A percentile compares a stretch with the other conserved stretches of the same genome.
Evolutionary conservation across 495 filamentous ascomycete species (phyloP).

Genomic region (Clavariopsis aquatica): DNA sequence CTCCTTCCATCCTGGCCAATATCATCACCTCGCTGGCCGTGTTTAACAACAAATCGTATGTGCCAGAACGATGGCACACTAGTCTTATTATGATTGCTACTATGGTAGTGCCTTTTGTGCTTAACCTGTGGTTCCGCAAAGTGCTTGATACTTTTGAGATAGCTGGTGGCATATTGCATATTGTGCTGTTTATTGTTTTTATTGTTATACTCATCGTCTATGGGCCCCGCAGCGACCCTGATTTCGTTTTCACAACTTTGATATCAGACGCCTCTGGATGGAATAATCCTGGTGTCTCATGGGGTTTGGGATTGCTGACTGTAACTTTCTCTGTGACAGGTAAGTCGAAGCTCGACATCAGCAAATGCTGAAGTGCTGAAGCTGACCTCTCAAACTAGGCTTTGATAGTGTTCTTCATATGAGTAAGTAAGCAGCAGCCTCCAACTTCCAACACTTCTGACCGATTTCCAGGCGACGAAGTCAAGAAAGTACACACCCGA

Average conservation of each 20-base stretch:
- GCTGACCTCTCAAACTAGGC: neutral
- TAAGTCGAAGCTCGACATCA: neutral
- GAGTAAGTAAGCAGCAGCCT: slow-evolving; percentile 24
- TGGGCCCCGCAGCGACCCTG: slow-evolving; percentile 8
- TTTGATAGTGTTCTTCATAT: slow-evolving; percentile 39
- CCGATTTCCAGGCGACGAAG: slow-evolving; percentile 32
- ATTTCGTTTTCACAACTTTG: slow-evolving; percentile 33
- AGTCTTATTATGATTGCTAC: slow-evolving; percentile 26
- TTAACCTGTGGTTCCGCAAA: slow-evolving; percentile 52
- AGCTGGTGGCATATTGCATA: slow-evolving; percentile 21
- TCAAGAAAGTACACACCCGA: slow-evolving; percentile 29
- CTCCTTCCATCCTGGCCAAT: slow-evolving; percentile 20
- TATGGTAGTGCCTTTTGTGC: slow-evolving; percentile 43
- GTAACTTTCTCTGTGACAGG: slow-evolving; percentile 29
- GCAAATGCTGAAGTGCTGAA: too few species aligned
- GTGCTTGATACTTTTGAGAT: slow-evolving; percentile 25
- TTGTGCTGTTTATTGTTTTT: slow-evolving; percentile 26
- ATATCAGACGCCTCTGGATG: slow-evolving; percentile 20
- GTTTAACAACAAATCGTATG: slow-evolving; percentile 47
- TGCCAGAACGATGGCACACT: slow-evolving; percentile 32
- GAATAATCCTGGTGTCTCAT: slow-evolving; percentile 32
- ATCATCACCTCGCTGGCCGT: slow-evolving; percentile 37
- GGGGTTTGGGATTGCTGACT: slow-evolving; percentile 29
- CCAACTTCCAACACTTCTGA: neutral
- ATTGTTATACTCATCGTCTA: slow-evolving; percentile 15